A percentile compares a stretch with the other conserved stretches of the same genome.
Evolutionary conservation across 768 basidiomycete genomes (phyloP).

Genomic region (Tubosaeta sp.): DNA sequence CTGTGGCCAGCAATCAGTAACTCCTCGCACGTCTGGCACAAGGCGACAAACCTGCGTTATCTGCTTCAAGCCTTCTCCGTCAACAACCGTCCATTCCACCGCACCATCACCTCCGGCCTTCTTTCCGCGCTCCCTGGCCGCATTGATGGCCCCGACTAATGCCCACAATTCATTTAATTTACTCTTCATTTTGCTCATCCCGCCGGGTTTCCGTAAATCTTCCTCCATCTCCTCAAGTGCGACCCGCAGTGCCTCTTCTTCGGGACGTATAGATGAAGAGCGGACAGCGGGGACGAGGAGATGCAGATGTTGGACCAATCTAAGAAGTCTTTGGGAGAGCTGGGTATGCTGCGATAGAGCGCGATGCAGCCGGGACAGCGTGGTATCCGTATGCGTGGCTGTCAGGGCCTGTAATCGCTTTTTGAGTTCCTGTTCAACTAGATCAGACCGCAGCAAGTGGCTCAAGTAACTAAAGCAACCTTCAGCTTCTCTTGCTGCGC

Average conservation of each 20-base stretch:
- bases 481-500: slow-evolving; percentile 66
- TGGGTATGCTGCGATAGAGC: slow-evolving; percentile 63
- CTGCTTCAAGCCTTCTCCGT: slow-evolving; percentile 77
- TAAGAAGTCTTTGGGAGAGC: slow-evolving; percentile 63
- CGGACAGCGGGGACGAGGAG: slow-evolving; percentile 74
- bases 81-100: slow-evolving; percentile 79
- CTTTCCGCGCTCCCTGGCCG: slow-evolving; percentile 48
- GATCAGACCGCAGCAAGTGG: slow-evolving; percentile 3
- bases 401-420: slow-evolving; percentile 56
- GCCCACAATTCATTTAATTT: slow-evolving; percentile 87
- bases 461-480: slow-evolving; percentile 26
- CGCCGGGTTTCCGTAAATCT: slow-evolving; percentile 54
- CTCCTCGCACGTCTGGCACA: neutral
- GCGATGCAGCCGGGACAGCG: slow-evolving; percentile 61
- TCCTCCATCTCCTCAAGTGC: slow-evolving; percentile 71
- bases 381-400: slow-evolving; percentile 61
- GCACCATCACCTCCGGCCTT: slow-evolving; percentile 37
- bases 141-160: slow-evolving; percentile 66
- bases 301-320: slow-evolving; percentile 71
- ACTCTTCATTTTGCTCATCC: slow-evolving; percentile 56
- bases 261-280: slow-evolving; percentile 68
- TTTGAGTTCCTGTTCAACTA: slow-evolving; percentile 53
- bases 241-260: slow-evolving; percentile 73
- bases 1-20: slow-evolving; percentile 32
- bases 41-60: slow-evolving; percentile 57